phyloP scores from a whole-genome alignment of 345 rosid species.

The Lepidium didymum region DNA sequence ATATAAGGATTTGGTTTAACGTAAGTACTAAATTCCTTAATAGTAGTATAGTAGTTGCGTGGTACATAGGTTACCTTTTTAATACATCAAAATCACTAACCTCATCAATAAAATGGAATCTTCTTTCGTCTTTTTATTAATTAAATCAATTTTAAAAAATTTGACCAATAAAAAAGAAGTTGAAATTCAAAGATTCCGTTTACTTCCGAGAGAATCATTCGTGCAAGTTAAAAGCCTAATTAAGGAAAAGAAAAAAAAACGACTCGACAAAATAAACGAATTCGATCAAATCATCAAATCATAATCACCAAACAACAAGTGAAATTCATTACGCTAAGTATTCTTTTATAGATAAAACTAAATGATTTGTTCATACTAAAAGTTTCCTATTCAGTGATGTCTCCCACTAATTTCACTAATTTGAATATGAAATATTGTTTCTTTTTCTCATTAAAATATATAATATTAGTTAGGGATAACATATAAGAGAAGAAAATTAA shows the following conservation, averaged over 20 bases:
- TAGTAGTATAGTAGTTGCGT: background rate
- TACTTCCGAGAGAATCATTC: conserved; percentile 12
- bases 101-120: conserved; percentile 13
- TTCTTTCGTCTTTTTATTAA: conserved; percentile 10
- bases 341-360: conserved; percentile 12
- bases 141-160: background rate
- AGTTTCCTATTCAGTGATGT: conserved; percentile 14
- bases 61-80: background rate
- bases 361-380: conserved; percentile 10
- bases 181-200: conserved; percentile 15
- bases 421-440: background rate
- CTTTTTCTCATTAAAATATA: background rate
- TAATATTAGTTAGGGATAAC: background rate
- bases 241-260: background rate
- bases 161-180: too few relatives aligned
- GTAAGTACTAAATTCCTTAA: background rate
- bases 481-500: background rate
- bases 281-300: conserved; percentile 12
- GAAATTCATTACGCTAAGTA: conserved; percentile 25
- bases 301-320: conserved; percentile 14
- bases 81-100: background rate
- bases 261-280: conserved; percentile 7
- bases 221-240: conserved; percentile 22
- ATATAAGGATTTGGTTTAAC: background rate
- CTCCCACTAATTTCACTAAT: conserved; percentile 5